Conservation (phyloP, 768 basidiomycete species). For the Collybia sp. region DNA sequence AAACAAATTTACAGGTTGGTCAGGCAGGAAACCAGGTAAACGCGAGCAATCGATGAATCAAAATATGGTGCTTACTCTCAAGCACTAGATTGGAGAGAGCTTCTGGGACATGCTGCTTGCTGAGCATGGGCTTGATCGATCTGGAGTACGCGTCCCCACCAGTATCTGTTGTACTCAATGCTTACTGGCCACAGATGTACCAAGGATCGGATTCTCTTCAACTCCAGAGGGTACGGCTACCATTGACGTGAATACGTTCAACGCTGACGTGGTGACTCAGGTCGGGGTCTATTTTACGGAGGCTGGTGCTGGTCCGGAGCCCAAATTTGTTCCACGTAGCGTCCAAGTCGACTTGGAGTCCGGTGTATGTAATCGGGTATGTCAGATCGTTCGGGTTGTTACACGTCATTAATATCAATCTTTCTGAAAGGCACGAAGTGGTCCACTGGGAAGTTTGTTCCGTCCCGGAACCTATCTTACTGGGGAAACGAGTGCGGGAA, state of each 20-base stretch:
- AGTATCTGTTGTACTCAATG: not conserved
- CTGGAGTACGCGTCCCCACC: constrained; percentile 46
- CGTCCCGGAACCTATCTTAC: constrained; percentile 83
- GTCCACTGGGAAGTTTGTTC: constrained; percentile 71
- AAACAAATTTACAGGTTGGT: constrained; percentile 45
- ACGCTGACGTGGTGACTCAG: constrained; percentile 25
- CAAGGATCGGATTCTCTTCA: constrained; percentile 70
- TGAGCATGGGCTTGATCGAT: constrained; percentile 77
- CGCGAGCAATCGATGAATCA: constrained; percentile 36
- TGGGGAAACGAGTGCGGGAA: constrained; percentile 65
- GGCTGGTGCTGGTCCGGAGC: constrained; percentile 41
- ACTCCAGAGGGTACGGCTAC: constrained; percentile 52
- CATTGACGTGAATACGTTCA: constrained; percentile 2
- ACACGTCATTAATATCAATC: not conserved
- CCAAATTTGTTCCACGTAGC: constrained; percentile 86
- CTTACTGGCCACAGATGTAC: constrained; percentile 44
- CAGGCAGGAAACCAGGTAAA: constrained; percentile 57
- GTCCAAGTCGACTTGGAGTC: constrained; percentile 89
- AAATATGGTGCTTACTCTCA: constrained; percentile 40
- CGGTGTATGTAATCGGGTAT: constrained; percentile 76
- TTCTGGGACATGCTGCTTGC: constrained; percentile 89
- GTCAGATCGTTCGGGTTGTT: constrained; percentile 21
- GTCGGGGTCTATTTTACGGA: constrained; percentile 82
- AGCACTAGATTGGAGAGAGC: constrained; percentile 59
- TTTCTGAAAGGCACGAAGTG: constrained; percentile 52